A percentile compares a stretch with the other conserved stretches of the same genome.
Conservation (phyloP, 108 stramenopile genomes). For the Pseudonitzschia multiseries region DNA sequence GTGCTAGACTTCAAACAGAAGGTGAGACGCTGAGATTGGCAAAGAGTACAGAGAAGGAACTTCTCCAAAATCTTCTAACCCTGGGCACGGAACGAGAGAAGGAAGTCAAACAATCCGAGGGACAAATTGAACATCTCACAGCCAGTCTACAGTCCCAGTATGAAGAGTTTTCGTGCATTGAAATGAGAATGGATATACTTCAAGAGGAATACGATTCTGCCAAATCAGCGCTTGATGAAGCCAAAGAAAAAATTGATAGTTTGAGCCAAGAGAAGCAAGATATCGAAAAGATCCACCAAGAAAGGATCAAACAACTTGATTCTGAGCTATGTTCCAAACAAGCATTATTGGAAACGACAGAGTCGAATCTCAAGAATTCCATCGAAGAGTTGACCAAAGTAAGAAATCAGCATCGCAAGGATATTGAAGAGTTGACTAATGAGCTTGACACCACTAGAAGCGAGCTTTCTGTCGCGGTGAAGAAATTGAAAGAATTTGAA, state of each 20-base stretch:
- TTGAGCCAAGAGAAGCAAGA: background rate
- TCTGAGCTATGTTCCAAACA: background rate
- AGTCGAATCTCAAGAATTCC: background rate
- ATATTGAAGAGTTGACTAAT: constrained; percentile 1
- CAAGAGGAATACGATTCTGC: constrained; percentile 9
- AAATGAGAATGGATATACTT: constrained; percentile 8
- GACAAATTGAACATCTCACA: background rate
- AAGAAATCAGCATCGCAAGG: background rate
- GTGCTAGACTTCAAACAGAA: background rate
- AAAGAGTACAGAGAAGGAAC: background rate
- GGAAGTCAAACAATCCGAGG: background rate
- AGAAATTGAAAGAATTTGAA: background rate
- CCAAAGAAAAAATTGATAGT: background rate
- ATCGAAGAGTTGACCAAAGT: background rate
- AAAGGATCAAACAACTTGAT: background rate
- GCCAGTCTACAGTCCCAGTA: background rate
- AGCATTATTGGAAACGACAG: background rate
- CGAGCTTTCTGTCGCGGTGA: background rate
- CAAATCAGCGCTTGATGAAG: background rate
- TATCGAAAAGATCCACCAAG: constrained; percentile 1
- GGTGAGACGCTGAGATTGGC: background rate
- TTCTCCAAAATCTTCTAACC: background rate
- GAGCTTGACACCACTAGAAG: background rate
- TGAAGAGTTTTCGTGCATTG: constrained; percentile 7
- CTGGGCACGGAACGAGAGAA: background rate